phyloP scores from a whole-genome alignment of 306 rosid genomes.

The Dalbergia oliveri region DNA sequence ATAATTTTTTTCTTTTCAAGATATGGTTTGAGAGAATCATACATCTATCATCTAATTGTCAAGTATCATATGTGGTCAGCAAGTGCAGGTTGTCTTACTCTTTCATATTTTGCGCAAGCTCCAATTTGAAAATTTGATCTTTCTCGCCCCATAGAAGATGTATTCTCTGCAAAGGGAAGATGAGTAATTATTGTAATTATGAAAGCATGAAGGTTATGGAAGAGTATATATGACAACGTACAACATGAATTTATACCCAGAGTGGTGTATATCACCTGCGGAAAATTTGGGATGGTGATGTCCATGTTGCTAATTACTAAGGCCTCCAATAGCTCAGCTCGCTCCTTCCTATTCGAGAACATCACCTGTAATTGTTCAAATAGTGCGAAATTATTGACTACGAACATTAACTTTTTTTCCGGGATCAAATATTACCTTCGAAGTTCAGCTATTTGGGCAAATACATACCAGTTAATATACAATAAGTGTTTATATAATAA shows the following conservation, averaged over 20 bases:
- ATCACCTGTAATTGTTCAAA: constrained; percentile 65
- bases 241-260: neutral
- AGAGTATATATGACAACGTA: no score
- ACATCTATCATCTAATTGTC: neutral
- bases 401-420: neutral
- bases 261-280: constrained; percentile 62
- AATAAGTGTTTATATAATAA: no score
- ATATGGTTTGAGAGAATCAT: neutral
- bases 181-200: neutral
- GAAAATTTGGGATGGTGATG: constrained; percentile 58
- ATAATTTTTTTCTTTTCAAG: no score
- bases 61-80: neutral
- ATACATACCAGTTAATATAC: no score
- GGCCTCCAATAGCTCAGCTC: constrained; percentile 78
- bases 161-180: constrained; percentile 58
- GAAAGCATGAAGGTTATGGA: neutral
- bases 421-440: neutral
- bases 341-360: constrained; percentile 87
- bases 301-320: constrained; percentile 67
- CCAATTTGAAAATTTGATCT: constrained; percentile 79
- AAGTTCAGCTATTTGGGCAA: neutral
- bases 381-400: neutral
- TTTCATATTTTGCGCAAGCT: constrained; percentile 80
- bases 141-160: constrained; percentile 95
- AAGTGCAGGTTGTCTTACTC: constrained; percentile 51